Evolutionary conservation across 1,284 basidiomycete genomes (phyloP), one percentile per base, ranked within the genome.

Genomic region (Porogramme epimiltina): DNA sequence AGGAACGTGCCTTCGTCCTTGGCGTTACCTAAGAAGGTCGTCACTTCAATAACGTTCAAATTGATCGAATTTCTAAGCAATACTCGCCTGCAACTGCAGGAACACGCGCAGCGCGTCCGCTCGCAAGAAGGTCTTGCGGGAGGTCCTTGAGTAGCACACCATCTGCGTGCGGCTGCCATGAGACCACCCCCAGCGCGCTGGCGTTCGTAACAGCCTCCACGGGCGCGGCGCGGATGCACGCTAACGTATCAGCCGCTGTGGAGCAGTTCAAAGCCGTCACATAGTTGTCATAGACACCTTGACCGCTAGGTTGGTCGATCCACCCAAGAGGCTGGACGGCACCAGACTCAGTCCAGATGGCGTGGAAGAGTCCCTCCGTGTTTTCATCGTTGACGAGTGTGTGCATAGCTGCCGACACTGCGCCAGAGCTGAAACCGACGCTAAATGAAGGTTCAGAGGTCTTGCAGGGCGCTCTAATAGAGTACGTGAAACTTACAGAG

Each of bases 271-370:
- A 3, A 22, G 15, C 3, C 8, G 5, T 20, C 13, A 13, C n/a
- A 13, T 19, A 23, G 15, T 3, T 19, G 15, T 40, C 38, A 19
- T 40, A 40, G 4, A 20, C 9, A 16, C 3, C 25, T 18, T 43
- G 42, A 10, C n/a, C 15, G 25, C 11, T 6, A 26, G 42, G 24
- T 3, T 72, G 71, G 1, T 64, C 65, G 0, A 65, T 57, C 25
- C 58, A 45, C 3, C 64, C 64, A 10, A 62, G 53, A 4, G 69
- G 64, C 23, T 63, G 54, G 3, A 69, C 63, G 0, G 64, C 60
- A 1, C 71, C 71, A 8, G 69, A 70, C 45, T 70, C 49, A 67
- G 69, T 66, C 45, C 68, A 61, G 3, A 57, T 64, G 13, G 56
- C 67, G 24, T 61, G 65, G 52, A 69, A 69, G 4, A 69, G 59